Base-by-base conservation (phyloP, 2,329 filamentous ascomycete species). In the Epichloe elymi region DNA sequence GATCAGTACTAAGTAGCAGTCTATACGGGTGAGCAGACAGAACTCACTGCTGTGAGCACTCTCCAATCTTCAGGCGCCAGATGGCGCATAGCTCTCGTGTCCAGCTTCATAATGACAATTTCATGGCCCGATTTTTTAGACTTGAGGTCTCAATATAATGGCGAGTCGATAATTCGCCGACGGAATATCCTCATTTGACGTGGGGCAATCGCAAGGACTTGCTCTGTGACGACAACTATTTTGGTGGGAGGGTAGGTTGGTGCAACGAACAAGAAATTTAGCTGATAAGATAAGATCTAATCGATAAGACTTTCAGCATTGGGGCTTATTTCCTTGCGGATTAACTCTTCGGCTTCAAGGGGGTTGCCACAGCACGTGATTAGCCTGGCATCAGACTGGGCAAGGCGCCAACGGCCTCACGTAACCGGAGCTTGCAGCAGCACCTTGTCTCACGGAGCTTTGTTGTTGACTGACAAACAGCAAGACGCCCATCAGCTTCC, bases 11-110 rank as follows among this genome's bases (percentile, higher is more conserved):
- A n/a, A 14, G 35, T 12, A 48, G 30, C 30, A 35, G 23, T 7
- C 11, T 15, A 33, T n/a, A 48, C 7, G 14, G 35, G 46, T 30
- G 17, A 39, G n/a, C 38, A 50, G 60, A 54, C 56, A 37, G 30
- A 45, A 69, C 81, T 55, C 83, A 95, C 91, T 61, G 88, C 93
- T 64, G 88, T 85, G 55, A 98, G 83, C 56, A 96, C 90, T 60
- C 86, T 82, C 88, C 94, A 98, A 74, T 98, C 93, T 70, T 97
- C 93, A 15, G 81, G 72, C 48, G 86, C 85, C 67, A 98, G 80
- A 70, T 98, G 91, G 66, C 94, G 89, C 72, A 98, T 83, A 47
- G 87, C 85, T 67, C 89, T 89, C 47, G 91, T 90, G 67, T 98
- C 89, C 67, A 98, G 82, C 75, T 93, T 95, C 93, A 98, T 98